Evolutionary conservation across 164 flowering plant genomes (phyloP).

Genomic region (Macadamia tetraphylla): DNA sequence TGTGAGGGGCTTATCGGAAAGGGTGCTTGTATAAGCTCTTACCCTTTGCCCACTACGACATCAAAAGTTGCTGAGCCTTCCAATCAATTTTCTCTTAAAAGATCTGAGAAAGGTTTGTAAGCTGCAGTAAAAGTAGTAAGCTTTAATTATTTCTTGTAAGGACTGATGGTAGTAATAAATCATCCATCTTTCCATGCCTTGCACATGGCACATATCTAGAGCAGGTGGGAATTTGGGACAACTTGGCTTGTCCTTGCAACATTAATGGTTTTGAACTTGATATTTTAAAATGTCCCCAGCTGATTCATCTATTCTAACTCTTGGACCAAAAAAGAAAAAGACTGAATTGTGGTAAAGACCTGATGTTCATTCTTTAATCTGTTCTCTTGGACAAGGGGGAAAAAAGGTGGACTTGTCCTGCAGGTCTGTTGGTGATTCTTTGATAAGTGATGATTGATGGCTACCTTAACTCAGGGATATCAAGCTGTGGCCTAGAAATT

Average conservation of each 20-base stretch:
- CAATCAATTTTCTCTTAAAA: constrained; percentile 10
- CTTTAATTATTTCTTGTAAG: background rate
- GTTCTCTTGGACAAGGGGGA: too few relatives aligned
- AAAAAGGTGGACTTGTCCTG: too few relatives aligned
- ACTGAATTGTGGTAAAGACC: background rate
- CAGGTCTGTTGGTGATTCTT: too few relatives aligned
- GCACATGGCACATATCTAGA: background rate
- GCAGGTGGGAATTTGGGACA: background rate
- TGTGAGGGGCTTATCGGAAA: constrained; percentile 27
- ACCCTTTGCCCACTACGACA: constrained; percentile 10
- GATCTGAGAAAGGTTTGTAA: constrained; percentile 12
- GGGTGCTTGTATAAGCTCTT: constrained; percentile 35
- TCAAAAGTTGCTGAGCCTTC: constrained; percentile 12
- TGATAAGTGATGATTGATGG: too few relatives aligned
- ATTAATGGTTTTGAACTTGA: too few relatives aligned
- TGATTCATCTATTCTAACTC: too few relatives aligned
- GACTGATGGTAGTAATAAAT: background rate
- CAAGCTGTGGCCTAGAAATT: background rate
- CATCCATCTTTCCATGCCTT: background rate
- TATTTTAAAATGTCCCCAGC: too few relatives aligned
- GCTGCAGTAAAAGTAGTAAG: background rate
- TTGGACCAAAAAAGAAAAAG: too few relatives aligned
- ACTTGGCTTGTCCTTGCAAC: background rate
- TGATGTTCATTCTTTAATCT: background rate
- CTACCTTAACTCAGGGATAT: background rate